Conservation (phyloP, 164 flowering plant genomes). For the Dillenia turbinata region DNA sequence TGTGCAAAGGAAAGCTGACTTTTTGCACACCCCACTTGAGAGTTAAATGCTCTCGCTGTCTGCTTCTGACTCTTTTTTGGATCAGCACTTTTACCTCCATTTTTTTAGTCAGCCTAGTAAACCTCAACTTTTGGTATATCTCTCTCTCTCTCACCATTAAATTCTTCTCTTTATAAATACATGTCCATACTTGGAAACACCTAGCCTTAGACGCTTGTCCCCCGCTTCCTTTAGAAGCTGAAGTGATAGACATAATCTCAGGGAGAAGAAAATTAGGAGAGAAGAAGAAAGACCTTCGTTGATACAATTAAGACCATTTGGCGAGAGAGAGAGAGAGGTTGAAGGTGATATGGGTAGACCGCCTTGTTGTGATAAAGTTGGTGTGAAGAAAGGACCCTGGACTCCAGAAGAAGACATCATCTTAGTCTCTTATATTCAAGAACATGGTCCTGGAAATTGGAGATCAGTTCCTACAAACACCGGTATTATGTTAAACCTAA, state of each 20-base stretch:
- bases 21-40: constrained; percentile 11
- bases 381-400: constrained; percentile 98
- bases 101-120: constrained; percentile 16
- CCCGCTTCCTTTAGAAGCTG: neutral
- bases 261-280: neutral
- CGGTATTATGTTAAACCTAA: constrained; percentile 27
- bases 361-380: constrained; percentile 89
- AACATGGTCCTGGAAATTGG: constrained; percentile 95
- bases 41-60: constrained; percentile 33
- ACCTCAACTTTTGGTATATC: neutral
- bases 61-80: constrained; percentile 25
- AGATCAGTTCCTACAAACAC: constrained; percentile 87
- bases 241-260: neutral
- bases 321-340: constrained; percentile 1
- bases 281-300: neutral
- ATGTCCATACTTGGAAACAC: constrained; percentile 1
- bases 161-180: constrained; percentile 11
- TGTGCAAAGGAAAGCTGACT: constrained; percentile 23
- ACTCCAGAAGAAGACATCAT: constrained; percentile 96
- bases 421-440: constrained; percentile 83
- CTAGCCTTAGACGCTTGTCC: constrained; percentile 13
- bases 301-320: neutral
- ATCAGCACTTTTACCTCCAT: neutral
- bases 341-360: constrained; percentile 70
- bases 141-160: neutral